A percentile compares a stretch with the other conserved stretches of the same genome.
Conservation (phyloP, 441 rosid species). For the Hypseocharis bilobata region DNA sequence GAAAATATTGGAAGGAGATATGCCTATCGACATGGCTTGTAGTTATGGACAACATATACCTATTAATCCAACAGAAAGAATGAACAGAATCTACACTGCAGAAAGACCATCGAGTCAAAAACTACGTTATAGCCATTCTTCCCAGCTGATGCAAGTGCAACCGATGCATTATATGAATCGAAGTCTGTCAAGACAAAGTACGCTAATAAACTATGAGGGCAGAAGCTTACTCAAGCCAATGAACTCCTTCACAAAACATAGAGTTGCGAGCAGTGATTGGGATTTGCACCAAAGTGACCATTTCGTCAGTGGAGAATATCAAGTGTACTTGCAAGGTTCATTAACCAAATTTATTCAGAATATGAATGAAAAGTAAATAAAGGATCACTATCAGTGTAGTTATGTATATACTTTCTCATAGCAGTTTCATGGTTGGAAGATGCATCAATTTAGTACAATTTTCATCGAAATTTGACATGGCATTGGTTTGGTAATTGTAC, state of each 20-base stretch:
- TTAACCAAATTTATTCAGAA: constrained; percentile 28
- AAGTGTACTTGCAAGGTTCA: constrained; percentile 28
- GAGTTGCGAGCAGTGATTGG: background rate
- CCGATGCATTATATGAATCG: background rate
- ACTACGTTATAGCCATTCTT: background rate
- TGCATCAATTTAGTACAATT: too few relatives aligned
- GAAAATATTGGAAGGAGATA: constrained; percentile 41
- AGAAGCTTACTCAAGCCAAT: constrained; percentile 1
- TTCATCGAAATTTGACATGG: too few relatives aligned
- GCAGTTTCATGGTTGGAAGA: too few relatives aligned
- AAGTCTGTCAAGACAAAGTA: constrained; percentile 15
- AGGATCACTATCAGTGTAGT: too few relatives aligned
- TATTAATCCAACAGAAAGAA: constrained; percentile 5
- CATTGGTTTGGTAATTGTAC: too few relatives aligned
- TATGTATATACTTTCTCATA: too few relatives aligned
- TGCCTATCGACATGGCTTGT: constrained; percentile 13
- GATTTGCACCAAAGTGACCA: constrained; percentile 7
- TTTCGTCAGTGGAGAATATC: constrained; percentile 23
- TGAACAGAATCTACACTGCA: constrained; percentile 4
- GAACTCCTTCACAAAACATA: background rate
- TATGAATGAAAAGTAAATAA: constrained; percentile 2
- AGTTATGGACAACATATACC: background rate
- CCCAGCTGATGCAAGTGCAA: background rate
- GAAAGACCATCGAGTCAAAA: background rate
- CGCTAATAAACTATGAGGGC: background rate